Evolutionary conservation across 257 asterid genomes (phyloP).

Genomic region (Jacaranda mimosifolia): DNA sequence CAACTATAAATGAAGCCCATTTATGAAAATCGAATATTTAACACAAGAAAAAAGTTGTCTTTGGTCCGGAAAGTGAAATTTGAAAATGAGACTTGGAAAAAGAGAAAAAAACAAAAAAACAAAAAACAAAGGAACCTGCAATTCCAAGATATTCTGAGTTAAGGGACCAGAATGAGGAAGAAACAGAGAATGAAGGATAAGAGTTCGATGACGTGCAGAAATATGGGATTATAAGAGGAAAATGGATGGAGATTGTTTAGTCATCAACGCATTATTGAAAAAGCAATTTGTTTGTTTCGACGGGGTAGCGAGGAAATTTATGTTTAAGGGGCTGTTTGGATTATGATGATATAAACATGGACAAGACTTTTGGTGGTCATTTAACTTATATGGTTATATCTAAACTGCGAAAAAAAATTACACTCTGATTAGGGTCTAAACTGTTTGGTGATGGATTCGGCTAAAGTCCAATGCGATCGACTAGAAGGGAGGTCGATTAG

Average conservation of each 20-base stretch:
- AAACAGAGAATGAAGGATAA: conserved; percentile 13
- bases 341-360: not conserved
- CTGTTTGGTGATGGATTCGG: too few relatives aligned
- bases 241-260: conserved; percentile 48
- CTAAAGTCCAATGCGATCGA: too few relatives aligned
- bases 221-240: not conserved
- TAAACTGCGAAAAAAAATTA: too few relatives aligned
- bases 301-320: conserved; percentile 45
- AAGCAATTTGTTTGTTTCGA: conserved; percentile 32
- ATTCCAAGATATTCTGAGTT: conserved; percentile 29
- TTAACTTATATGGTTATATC: too few relatives aligned
- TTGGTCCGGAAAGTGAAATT: not conserved
- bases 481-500: too few relatives aligned
- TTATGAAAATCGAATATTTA: conserved; percentile 46
- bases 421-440: too few relatives aligned
- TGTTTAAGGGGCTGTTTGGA: conserved; percentile 37
- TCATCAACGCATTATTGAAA: conserved; percentile 48
- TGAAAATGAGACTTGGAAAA: not conserved
- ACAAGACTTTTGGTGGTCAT: not conserved
- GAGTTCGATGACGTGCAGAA: conserved; percentile 4
- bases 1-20: conserved; percentile 40
- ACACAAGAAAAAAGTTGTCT: not conserved
- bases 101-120: not conserved
- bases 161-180: conserved; percentile 18
- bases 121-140: conserved; percentile 40